Conservation (phyloP, 78 protist genomes). For the Dictyostelium firmibasis region DNA sequence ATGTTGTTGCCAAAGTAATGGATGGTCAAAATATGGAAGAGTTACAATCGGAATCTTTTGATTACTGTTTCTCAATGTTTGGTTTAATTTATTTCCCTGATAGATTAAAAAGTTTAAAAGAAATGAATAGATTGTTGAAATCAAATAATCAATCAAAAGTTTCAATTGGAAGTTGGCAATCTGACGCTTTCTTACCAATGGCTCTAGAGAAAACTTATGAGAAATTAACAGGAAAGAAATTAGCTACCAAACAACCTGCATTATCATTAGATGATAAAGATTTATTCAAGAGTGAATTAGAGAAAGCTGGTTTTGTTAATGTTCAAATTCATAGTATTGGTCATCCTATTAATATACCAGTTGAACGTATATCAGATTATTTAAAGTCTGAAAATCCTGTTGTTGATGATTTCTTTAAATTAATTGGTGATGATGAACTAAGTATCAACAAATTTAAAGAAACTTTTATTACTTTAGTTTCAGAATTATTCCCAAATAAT, state of each 20-base stretch:
- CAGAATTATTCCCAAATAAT: background rate
- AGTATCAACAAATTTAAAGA: background rate
- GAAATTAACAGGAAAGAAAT: background rate
- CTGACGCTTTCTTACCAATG: background rate
- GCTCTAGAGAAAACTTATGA: background rate
- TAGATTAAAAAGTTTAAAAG: background rate
- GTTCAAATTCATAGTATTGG: background rate
- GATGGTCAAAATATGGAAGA: conserved; percentile 21
- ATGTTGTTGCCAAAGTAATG: background rate
- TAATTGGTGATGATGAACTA: background rate
- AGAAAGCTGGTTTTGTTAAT: background rate
- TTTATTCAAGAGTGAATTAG: background rate
- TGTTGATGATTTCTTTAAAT: background rate
- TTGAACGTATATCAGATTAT: background rate
- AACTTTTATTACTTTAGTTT: background rate
- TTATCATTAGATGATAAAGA: background rate
- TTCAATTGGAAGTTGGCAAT: conserved; percentile 8
- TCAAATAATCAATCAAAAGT: background rate
- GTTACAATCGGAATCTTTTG: background rate
- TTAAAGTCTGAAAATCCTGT: background rate
- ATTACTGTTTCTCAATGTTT: conserved; percentile 40
- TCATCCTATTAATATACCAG: background rate
- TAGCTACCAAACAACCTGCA: background rate
- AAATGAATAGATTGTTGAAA: conserved; percentile 23
- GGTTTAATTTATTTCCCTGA: conserved; percentile 22